phyloP scores from a whole-genome alignment of 2,329 filamentous ascomycete species.

The Cytospora mali region DNA sequence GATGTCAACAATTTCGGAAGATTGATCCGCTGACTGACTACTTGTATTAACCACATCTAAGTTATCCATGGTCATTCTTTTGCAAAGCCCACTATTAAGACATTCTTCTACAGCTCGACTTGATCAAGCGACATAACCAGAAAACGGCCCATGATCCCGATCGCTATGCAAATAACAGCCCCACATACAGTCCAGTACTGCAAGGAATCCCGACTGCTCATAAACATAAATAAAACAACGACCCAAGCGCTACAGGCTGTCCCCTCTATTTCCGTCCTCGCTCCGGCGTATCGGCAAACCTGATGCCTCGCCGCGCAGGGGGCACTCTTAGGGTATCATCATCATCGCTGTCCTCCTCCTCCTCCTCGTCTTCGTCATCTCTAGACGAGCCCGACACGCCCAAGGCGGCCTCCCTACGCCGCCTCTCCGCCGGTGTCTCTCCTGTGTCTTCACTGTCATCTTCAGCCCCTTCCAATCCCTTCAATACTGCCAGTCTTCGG shows the following conservation, averaged over 20 bases:
- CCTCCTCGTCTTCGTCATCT: slow-evolving; percentile 29
- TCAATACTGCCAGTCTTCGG: slow-evolving; percentile 60
- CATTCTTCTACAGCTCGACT: slow-evolving; percentile 8
- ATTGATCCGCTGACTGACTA: neutral
- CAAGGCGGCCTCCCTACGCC: slow-evolving; percentile 73
- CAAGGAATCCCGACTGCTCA: slow-evolving; percentile 6
- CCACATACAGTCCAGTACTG: neutral
- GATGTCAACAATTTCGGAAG: neutral
- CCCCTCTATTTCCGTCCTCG: slow-evolving; percentile 27
- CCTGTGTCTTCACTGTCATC: slow-evolving; percentile 48
- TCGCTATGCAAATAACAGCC: slow-evolving; percentile 23
- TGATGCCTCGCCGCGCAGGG: slow-evolving; percentile 57
- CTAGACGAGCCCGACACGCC: slow-evolving; percentile 58
- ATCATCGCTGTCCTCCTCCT: slow-evolving; percentile 58
- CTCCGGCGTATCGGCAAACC: slow-evolving; percentile 57
- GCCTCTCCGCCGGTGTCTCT: slow-evolving; percentile 75
- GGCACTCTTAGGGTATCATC: slow-evolving; percentile 59
- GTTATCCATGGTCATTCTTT: neutral
- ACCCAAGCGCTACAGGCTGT: neutral
- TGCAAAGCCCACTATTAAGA: neutral
- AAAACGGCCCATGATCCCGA: slow-evolving; percentile 9
- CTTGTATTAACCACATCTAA: neutral
- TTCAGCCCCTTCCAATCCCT: slow-evolving; percentile 47
- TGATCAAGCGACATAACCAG: slow-evolving; percentile 1
- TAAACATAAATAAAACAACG: neutral